Evolutionary conservation across 1,139 yeast genomes (phyloP), one percentile per base, ranked within the genome.

Genomic region (Blastobotrys indianensis): DNA sequence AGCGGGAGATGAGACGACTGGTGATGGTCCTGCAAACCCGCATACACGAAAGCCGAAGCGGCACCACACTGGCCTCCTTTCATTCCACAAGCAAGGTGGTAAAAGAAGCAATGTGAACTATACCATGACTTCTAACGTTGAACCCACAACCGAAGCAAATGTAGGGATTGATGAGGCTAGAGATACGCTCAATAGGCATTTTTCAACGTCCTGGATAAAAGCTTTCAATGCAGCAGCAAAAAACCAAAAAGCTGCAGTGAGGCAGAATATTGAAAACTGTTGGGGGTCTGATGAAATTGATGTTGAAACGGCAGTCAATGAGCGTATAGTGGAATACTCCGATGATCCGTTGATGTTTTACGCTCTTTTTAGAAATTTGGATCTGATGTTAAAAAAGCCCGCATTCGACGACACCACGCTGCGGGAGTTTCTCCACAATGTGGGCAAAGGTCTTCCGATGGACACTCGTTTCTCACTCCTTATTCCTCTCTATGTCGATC

Each of bases 371-470:
- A 77, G 76, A 41, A 74, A 76, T 23, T 63, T 85, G n/a, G 78
- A 77, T 46, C 62, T 86, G 46, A 65, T 68, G 4, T 44, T 88
- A 1, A 64, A 69, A 3, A 68, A 72, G 17, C 87, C 95, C 0
- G 62, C 71, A 2, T 82, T 82, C 58, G 76, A 76, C 1, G 55
- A 75, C 4, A 70, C 69, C 1, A 68, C 75, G 4, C 63, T 85
- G 13, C 75, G 85, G 0, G 67, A 79, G 25, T 88, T 80, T 59
- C 62, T 90, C 30, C 66, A 80, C 58, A 75, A 79, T 15, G 71
- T 83, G 13, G 97, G 97, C 4, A 90, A 87, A 61, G 94, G 94
- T 0, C 75, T 83, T 23, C 97, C 97, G 0, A 60, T 63, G 45
- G 84, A 82, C 51, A 78, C 90, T 0, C 61, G 69, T 44, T 90